Evolutionary conservation across 2,329 filamentous ascomycete genomes (phyloP), one percentile per base, ranked within the genome.

Genomic region (Alternaria longipes): DNA sequence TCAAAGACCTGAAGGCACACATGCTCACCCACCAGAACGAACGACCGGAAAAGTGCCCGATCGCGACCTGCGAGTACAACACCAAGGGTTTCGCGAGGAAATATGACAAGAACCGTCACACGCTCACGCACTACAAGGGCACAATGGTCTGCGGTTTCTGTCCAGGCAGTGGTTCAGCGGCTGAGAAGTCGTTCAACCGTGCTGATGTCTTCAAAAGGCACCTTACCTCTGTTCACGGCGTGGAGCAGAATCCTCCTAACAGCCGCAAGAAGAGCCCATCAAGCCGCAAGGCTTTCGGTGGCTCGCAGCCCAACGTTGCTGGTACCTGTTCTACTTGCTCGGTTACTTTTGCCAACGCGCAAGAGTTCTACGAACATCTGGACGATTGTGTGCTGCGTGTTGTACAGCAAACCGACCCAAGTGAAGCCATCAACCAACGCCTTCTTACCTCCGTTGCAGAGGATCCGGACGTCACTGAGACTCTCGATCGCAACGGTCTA

Each of bases 121-220:
- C 93, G 5, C 81, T 97, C 64, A 97, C 94, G 5, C 94, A 97
- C 79, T 97, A 97, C 86, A 97, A 97, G 82, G 94, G 94, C 41
- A 97, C 92, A 50, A 97, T 97, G 94, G 92, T 97, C 24, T 97
- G 94, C 76, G 93, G 93, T 30, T 97, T 97, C 82, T 97, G 94
- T 73, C 92, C 93, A 1, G 92, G 93, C 34, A 93, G 92, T 28
- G 94, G 94, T 4, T 94, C 93, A 5, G 87, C 93, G 8, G 91
- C 91, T 1, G 94, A 97, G 81, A 97, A 97, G 86, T 94, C 91
- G 66, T 97, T 97, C 78, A 97, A 97, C 83, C 89, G 94, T 58
- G 93, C 94, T 60, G 94, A 97, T 69, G 93, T 97, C 63, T 97
- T 97, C 86, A 97, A 97, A 86, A 87, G 94, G 63, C 94, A 97